phyloP scores from a whole-genome alignment of 352 stramenopile species.

The Phytophthora citricola region DNA sequence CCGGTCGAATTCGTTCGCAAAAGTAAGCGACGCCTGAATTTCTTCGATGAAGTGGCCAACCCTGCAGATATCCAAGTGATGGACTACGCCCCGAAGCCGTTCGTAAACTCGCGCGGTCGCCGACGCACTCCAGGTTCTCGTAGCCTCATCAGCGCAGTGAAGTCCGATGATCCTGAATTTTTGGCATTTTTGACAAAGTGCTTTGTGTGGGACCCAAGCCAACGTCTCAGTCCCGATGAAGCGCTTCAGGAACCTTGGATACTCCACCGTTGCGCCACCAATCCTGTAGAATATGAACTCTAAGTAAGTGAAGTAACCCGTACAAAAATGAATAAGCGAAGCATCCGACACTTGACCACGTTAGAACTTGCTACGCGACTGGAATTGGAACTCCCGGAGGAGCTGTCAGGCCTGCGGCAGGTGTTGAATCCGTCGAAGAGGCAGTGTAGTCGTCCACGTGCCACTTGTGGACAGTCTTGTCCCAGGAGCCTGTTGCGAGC shows the following conservation, averaged over 20 bases:
- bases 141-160: constrained; percentile 45
- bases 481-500: constrained; percentile 67
- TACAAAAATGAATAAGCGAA: constrained; percentile 18
- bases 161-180: constrained; percentile 62
- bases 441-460: constrained; percentile 34
- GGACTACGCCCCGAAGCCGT: constrained; percentile 50
- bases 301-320: constrained; percentile 28
- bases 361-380: constrained; percentile 27
- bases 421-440: neutral
- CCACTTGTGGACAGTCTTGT: constrained; percentile 67
- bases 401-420: constrained; percentile 1
- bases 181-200: constrained; percentile 71
- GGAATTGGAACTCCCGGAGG: constrained; percentile 27
- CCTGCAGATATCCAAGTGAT: constrained; percentile 10
- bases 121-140: constrained; percentile 48
- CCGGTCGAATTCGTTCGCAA: constrained; percentile 47
- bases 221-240: constrained; percentile 64
- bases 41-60: constrained; percentile 61
- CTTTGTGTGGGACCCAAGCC: constrained; percentile 66
- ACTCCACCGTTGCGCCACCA: constrained; percentile 1
- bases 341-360: constrained; percentile 13
- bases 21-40: constrained; percentile 68
- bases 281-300: constrained; percentile 35
- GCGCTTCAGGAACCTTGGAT: constrained; percentile 75
- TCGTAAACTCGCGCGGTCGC: constrained; percentile 71